phyloP scores from a whole-genome alignment of 208 protist genomes.

The Dictyostelium gargantuum region DNA sequence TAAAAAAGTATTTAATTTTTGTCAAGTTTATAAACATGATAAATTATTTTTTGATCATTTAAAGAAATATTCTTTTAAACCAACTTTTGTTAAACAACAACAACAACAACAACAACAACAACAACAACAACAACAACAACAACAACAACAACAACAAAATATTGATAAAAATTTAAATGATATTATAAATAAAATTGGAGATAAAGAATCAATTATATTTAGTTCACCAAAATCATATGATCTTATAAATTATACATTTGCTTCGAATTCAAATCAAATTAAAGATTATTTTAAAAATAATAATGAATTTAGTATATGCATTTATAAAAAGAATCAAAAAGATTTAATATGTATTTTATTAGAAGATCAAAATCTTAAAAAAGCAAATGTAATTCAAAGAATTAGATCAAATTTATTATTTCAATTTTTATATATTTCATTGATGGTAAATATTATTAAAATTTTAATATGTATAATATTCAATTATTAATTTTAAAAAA shows the following conservation, averaged over 20 bases:
- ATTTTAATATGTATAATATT: too few species aligned
- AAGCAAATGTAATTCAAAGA: background rate
- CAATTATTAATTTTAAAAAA: too few species aligned
- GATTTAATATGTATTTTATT: conserved; percentile 11
- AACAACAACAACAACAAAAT: background rate
- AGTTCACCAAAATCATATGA: background rate
- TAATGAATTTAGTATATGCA: background rate
- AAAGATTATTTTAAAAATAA: background rate
- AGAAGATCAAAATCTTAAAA: background rate
- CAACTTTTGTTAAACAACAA: background rate
- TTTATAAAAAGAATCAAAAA: background rate
- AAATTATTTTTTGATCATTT: background rate
- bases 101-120: too few species aligned
- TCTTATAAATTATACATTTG: background rate
- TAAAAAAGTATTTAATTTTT: conserved; percentile 26
- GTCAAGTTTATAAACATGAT: background rate
- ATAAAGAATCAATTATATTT: background rate
- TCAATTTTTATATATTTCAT: background rate
- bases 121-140: too few species aligned
- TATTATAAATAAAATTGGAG: background rate
- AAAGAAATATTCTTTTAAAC: background rate
- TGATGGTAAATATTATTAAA: background rate
- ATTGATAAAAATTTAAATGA: background rate
- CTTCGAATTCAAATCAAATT: background rate
- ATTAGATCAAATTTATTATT: background rate